Conservation (phyloP, 345 rosid genomes). For the Eucalyptus pauciflora region DNA sequence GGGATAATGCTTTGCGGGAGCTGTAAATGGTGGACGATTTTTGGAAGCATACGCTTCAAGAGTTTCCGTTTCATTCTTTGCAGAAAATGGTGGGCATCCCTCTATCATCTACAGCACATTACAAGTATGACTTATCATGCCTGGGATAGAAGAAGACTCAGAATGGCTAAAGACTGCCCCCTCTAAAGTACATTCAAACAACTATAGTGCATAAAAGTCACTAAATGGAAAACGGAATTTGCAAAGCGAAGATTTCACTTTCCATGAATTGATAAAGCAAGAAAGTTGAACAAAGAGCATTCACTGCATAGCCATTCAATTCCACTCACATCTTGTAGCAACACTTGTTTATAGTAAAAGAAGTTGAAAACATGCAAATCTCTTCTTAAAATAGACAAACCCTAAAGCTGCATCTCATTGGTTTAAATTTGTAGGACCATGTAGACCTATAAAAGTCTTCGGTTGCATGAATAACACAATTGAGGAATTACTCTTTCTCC, state of each 20-base stretch:
- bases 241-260: not conserved
- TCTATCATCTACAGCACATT: slow-evolving; percentile 60
- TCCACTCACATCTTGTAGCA: not conserved
- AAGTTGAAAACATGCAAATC: not conserved
- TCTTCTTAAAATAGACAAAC: not conserved
- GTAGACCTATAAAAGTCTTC: not conserved
- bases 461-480: not conserved
- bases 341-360: not conserved
- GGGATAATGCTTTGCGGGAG: slow-evolving; percentile 62
- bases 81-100: slow-evolving; percentile 63
- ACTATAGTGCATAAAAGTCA: not conserved
- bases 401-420: not conserved
- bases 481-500: not conserved
- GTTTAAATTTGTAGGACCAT: not conserved
- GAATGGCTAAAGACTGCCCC: not conserved
- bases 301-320: not conserved
- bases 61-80: slow-evolving; percentile 58
- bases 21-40: slow-evolving; percentile 57
- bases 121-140: not conserved
- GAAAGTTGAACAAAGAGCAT: not conserved
- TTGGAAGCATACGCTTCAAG: slow-evolving; percentile 32
- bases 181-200: not conserved
- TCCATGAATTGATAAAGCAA: not conserved
- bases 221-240: not conserved
- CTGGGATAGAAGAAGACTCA: not conserved